These are phyloP conservation scores for Funneliformis mosseae DNA, from an alignment of 192 early-diverging fungal species.

Conservation along the genomic window DNA sequence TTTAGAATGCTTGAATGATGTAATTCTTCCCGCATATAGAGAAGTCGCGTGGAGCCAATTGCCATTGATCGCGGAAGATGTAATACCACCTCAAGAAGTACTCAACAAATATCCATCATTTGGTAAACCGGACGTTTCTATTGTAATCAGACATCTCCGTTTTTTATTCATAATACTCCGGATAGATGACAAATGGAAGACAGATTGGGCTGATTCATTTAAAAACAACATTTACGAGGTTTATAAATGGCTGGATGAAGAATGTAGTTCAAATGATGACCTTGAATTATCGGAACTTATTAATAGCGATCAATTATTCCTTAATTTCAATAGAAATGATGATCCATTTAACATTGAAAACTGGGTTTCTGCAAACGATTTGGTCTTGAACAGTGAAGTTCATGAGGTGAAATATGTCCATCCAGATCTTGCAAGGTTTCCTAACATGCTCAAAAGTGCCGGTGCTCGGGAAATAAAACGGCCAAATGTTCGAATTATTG, in stretches of 20 bases:
- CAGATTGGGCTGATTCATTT: background rate
- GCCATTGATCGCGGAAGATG: slow-evolving; percentile 9
- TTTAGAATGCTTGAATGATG: slow-evolving; percentile 4
- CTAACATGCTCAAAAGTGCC: background rate
- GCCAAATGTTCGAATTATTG: background rate
- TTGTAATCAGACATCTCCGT: background rate
- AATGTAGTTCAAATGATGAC: background rate
- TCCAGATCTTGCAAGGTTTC: background rate
- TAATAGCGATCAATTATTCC: background rate
- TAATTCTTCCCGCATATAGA: slow-evolving; percentile 14
- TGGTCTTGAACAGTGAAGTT: background rate
- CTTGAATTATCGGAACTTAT: background rate
- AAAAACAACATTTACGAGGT: background rate
- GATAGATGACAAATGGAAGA: background rate
- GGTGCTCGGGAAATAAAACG: background rate
- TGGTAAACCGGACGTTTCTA: background rate
- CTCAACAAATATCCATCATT: background rate
- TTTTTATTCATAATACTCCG: background rate
- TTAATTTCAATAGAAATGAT: background rate
- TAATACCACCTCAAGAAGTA: background rate
- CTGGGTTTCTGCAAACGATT: background rate
- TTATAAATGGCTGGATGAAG: slow-evolving; percentile 2
- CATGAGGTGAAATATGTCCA: background rate
- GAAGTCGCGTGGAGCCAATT: slow-evolving; percentile 17
- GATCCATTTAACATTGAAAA: slow-evolving; percentile 10